phyloP scores from a whole-genome alignment of 306 rosid species.

The Malus sylvestris region DNA sequence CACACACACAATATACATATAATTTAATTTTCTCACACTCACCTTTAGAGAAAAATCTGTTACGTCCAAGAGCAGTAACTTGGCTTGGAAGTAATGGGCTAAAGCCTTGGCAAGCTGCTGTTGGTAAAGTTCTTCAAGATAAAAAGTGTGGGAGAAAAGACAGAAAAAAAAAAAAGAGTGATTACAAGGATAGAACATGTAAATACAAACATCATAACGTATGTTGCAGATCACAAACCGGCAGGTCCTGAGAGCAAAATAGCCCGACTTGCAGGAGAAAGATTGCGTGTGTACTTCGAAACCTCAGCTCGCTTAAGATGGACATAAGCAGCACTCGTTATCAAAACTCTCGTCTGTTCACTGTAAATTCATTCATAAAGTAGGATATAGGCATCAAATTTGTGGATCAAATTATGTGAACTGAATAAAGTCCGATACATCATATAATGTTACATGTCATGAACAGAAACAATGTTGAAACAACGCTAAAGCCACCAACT shows the following conservation, averaged over 20 bases:
- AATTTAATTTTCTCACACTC: not conserved
- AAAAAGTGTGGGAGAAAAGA: not conserved
- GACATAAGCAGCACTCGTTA: constrained; percentile 94
- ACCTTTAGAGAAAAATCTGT: constrained; percentile 85
- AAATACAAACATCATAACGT: not conserved
- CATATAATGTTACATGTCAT: not conserved
- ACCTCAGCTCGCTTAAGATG: constrained; percentile 85
- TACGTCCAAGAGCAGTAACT: constrained; percentile 76
- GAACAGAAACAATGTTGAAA: not conserved
- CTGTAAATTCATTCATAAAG: constrained; percentile 24
- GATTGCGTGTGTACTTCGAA: constrained; percentile 78
- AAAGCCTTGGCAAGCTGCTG: constrained; percentile 98
- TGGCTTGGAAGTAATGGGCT: constrained; percentile 91
- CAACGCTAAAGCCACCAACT: not conserved
- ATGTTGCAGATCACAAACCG: constrained; percentile 33
- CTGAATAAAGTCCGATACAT: not conserved
- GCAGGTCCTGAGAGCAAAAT: constrained; percentile 94
- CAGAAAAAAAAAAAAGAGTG: not conserved
- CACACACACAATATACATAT: not conserved
- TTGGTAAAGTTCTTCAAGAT: constrained; percentile 70
- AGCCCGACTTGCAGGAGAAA: constrained; percentile 91
- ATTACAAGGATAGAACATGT: not conserved
- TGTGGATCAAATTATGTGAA: not conserved
- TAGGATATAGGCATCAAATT: not conserved
- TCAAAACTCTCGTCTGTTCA: constrained; percentile 78